Conservation (phyloP, 2,329 filamentous ascomycete species). For the Tolypocladium tropicale region DNA sequence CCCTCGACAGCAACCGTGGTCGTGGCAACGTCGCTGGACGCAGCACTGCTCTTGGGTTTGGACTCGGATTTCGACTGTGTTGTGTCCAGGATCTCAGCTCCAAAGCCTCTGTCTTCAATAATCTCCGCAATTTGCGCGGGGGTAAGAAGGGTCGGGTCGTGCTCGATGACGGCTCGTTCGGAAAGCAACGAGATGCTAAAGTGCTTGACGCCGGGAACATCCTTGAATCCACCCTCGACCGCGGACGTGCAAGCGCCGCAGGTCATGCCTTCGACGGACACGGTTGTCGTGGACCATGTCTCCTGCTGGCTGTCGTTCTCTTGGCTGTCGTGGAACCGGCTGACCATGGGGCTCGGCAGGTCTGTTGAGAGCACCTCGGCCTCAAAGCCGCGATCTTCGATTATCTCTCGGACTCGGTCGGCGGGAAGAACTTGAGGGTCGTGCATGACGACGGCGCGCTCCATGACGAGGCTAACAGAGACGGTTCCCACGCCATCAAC, state of each 20-base stretch:
- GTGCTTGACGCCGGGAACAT: constrained; percentile 59
- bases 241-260: constrained; percentile 84
- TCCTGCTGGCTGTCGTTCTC: constrained; percentile 25
- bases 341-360: constrained; percentile 44
- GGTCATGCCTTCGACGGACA: constrained; percentile 81
- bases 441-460: constrained; percentile 89
- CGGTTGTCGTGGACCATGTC: constrained; percentile 54
- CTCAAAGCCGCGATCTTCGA: constrained; percentile 88
- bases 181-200: constrained; percentile 79
- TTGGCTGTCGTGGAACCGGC: constrained; percentile 23
- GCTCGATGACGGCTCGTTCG: constrained; percentile 76
- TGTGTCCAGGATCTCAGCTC: constrained; percentile 67
- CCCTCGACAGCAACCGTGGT: constrained; percentile 87
- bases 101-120: constrained; percentile 68
- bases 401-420: constrained; percentile 70
- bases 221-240: constrained; percentile 70
- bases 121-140: constrained; percentile 44
- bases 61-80: constrained; percentile 29
- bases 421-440: constrained; percentile 65
- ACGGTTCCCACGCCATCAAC: constrained; percentile 75
- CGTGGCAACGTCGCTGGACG: constrained; percentile 39
- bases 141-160: constrained; percentile 51
- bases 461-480: constrained; percentile 89
- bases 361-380: constrained; percentile 81
- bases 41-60: constrained; percentile 17